A percentile compares a stretch with the other conserved stretches of the same genome.
phyloP scores from a whole-genome alignment of 1,284 basidiomycete species.

The Malassezia sp. region DNA sequence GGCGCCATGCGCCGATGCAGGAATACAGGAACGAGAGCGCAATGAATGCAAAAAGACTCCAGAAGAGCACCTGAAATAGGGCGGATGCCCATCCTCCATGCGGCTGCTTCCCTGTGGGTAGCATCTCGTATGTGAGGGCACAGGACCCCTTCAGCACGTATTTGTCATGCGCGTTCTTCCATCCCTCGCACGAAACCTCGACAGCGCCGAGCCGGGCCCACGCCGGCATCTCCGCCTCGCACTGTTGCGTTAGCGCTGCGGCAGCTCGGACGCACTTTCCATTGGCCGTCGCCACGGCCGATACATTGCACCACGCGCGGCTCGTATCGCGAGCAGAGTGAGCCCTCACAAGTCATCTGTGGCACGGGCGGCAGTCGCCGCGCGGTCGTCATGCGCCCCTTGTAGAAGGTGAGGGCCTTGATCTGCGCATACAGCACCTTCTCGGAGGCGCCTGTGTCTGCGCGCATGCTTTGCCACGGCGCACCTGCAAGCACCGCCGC shows the following conservation, averaged over 20 bases:
- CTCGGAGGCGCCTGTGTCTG: too few relatives aligned
- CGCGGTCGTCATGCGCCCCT: conserved; percentile 1
- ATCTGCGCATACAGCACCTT: conserved; percentile 2
- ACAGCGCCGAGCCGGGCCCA: conserved; percentile 9
- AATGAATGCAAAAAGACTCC: conserved; percentile 8
- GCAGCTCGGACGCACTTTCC: background rate
- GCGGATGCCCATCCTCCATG: background rate
- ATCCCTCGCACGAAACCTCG: conserved; percentile 14
- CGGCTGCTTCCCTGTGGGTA: background rate
- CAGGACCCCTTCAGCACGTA: conserved; percentile 13
- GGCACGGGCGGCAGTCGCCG: conserved; percentile 9
- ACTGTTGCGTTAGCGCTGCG: background rate
- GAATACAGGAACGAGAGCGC: conserved; percentile 8
- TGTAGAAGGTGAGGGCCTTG: conserved; percentile 7
- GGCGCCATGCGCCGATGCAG: background rate
- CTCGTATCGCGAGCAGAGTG: background rate
- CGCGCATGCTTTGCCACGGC: too few relatives aligned
- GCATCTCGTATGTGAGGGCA: conserved; percentile 7
- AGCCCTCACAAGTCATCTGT: conserved; percentile 10
- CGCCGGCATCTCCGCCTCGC: conserved; percentile 9
- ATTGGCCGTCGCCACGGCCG: conserved; percentile 8
- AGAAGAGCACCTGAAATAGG: conserved; percentile 8
- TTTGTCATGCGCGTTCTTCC: conserved; percentile 3
- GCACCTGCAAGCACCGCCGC: too few relatives aligned
- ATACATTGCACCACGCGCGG: conserved; percentile 8